phyloP scores from a whole-genome alignment of 2,329 filamentous ascomycete species.

The Ceratocystis diversiconidia region DNA sequence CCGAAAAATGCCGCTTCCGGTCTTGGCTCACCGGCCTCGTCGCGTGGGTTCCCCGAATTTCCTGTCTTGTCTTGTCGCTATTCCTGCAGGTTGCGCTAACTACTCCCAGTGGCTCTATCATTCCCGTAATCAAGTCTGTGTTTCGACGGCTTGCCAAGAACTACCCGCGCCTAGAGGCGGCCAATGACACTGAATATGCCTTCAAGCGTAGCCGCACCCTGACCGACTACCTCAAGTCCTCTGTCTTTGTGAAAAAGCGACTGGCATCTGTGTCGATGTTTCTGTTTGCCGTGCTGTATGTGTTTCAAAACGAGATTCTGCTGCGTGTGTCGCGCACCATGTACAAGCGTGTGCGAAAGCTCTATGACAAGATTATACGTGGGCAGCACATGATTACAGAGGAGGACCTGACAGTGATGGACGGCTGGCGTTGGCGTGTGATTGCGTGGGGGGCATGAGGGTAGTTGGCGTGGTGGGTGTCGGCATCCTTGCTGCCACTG shows the following conservation, averaged over 20 bases:
- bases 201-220: constrained; percentile 38
- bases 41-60: constrained; percentile 18
- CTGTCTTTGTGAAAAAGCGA: constrained; percentile 30
- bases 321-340: constrained; percentile 40
- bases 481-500: neutral
- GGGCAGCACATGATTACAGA: constrained; percentile 32
- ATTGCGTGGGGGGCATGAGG: constrained; percentile 30
- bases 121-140: constrained; percentile 15
- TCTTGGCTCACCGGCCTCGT: constrained; percentile 18
- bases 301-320: constrained; percentile 45
- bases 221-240: constrained; percentile 34
- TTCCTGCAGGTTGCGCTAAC: constrained; percentile 18
- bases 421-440: constrained; percentile 44
- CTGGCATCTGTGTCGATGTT: constrained; percentile 39
- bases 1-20: constrained; percentile 17
- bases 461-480: neutral
- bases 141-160: constrained; percentile 12
- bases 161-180: constrained; percentile 10
- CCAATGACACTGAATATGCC: constrained; percentile 44
- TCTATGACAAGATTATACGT: neutral
- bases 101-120: constrained; percentile 16
- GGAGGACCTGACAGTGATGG: constrained; percentile 35
- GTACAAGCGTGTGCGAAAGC: constrained; percentile 30
- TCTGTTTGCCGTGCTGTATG: constrained; percentile 42
- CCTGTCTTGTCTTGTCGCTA: constrained; percentile 17